Conservation (phyloP, 805 yeast species). For the Lipomyces kockii region DNA sequence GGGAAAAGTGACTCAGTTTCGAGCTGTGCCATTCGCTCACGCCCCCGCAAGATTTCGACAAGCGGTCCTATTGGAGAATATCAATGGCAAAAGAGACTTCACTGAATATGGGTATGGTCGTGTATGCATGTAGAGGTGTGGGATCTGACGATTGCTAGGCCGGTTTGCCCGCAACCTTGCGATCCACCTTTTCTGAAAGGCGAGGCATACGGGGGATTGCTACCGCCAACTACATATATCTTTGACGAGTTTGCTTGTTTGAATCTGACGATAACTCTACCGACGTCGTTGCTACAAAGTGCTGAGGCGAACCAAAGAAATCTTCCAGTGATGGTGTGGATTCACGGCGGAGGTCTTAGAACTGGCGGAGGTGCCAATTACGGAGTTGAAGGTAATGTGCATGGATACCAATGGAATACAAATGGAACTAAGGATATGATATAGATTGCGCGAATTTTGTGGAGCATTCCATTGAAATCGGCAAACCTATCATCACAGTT, state of each 20-base stretch:
- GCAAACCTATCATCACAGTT: slow-evolving; percentile 48
- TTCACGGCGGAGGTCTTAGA: slow-evolving; percentile 55
- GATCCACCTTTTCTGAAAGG: slow-evolving; percentile 22
- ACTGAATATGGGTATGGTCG: slow-evolving; percentile 16
- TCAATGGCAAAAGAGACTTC: slow-evolving; percentile 14
- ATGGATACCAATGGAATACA: too few relatives aligned
- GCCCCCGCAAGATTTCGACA: slow-evolving; percentile 24
- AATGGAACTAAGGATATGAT: too few relatives aligned
- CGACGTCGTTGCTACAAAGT: slow-evolving; percentile 4
- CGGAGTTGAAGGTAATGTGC: slow-evolving; percentile 22
- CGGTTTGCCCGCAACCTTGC: slow-evolving; percentile 23
- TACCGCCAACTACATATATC: slow-evolving; percentile 14
- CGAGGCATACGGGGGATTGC: slow-evolving; percentile 15
- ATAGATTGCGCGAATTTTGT: slow-evolving; percentile 9
- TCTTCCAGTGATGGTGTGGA: slow-evolving; percentile 38
- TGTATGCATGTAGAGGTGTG: not conserved
- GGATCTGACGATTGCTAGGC: not conserved
- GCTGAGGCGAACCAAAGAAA: not conserved
- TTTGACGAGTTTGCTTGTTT: slow-evolving; percentile 28
- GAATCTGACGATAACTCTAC: slow-evolving; percentile 23
- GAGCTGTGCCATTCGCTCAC: slow-evolving; percentile 21
- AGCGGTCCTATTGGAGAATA: slow-evolving; percentile 10
- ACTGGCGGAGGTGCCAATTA: slow-evolving; percentile 41
- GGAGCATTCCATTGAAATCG: slow-evolving; percentile 21
- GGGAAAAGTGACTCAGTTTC: slow-evolving; percentile 21